A percentile compares a stretch with the other conserved stretches of the same genome.
phyloP scores from a whole-genome alignment of 2,329 filamentous ascomycete species.

The Chalara sp. region DNA sequence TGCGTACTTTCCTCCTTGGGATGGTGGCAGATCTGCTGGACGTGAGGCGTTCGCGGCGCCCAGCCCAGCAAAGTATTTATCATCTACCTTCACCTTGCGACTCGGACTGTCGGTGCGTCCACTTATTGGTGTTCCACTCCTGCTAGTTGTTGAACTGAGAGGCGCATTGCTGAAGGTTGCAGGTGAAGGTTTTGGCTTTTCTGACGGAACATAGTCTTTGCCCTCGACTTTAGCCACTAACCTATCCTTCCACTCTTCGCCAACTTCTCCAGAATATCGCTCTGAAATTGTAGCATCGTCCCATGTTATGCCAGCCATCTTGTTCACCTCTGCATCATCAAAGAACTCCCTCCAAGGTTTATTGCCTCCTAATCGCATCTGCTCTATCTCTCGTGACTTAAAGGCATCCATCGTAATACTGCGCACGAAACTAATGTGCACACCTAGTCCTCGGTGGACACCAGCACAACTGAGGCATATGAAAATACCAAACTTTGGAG shows the following conservation, averaged over 20 bases:
- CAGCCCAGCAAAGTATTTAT: conserved; percentile 83
- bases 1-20: conserved; percentile 83
- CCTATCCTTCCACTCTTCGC: conserved; percentile 93
- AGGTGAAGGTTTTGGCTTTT: conserved; percentile 39
- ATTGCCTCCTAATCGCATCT: conserved; percentile 91
- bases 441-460: conserved; percentile 87
- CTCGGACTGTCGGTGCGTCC: conserved; percentile 21
- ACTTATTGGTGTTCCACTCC: conserved; percentile 20
- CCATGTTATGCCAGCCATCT: conserved; percentile 57
- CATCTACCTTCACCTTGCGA: conserved; percentile 59
- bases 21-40: conserved; percentile 70
- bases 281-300: conserved; percentile 87
- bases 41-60: conserved; percentile 76
- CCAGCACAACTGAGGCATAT: conserved; percentile 96
- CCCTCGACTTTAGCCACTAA: conserved; percentile 83
- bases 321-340: conserved; percentile 60
- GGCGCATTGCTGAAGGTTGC: conserved; percentile 11
- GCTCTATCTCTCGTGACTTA: conserved; percentile 84
- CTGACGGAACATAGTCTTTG: conserved; percentile 71
- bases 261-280: conserved; percentile 80
- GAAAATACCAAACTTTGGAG: conserved; percentile 96
- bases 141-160: conserved; percentile 18
- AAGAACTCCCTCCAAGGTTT: conserved; percentile 83
- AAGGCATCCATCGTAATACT: conserved; percentile 99
- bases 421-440: conserved; percentile 97